Conservation (phyloP, 179 eudicot genomes). For the Carnegiea gigantea region DNA sequence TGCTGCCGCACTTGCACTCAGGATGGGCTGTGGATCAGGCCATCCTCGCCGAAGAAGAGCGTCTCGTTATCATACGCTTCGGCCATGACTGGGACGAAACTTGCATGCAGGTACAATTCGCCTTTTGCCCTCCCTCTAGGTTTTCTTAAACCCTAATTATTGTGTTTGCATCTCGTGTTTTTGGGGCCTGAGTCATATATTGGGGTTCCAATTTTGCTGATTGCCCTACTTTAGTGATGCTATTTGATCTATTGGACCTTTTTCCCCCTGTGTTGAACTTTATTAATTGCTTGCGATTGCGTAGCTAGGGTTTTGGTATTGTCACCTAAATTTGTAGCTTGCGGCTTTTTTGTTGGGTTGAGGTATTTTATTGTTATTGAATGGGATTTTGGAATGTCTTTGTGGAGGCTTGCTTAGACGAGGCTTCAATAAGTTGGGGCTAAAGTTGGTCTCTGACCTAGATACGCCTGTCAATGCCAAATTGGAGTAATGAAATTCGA, state of each 20-base stretch:
- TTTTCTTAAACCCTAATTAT: constrained; percentile 13
- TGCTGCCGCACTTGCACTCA: constrained; percentile 61
- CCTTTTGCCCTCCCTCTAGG: background rate
- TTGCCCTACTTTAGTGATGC: background rate
- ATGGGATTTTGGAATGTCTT: background rate
- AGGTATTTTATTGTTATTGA: background rate
- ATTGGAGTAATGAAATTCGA: background rate
- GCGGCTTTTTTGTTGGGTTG: background rate
- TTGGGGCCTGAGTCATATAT: background rate
- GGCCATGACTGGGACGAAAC: constrained; percentile 76
- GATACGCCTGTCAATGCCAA: background rate
- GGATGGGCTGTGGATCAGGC: constrained; percentile 75
- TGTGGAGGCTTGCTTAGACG: background rate
- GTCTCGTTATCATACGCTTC: constrained; percentile 68
- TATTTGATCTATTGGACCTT: background rate
- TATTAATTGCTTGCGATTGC: background rate
- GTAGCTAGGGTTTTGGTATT: background rate
- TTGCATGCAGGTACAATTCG: constrained; percentile 57
- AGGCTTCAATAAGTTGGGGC: background rate
- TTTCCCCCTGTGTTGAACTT: background rate
- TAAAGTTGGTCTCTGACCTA: no score
- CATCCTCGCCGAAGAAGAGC: constrained; percentile 69
- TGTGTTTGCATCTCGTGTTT: background rate
- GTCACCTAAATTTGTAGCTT: background rate
- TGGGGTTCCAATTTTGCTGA: background rate